Evolutionary conservation across 2,329 filamentous ascomycete genomes (phyloP).

Genomic region (Fusarium dimerum): DNA sequence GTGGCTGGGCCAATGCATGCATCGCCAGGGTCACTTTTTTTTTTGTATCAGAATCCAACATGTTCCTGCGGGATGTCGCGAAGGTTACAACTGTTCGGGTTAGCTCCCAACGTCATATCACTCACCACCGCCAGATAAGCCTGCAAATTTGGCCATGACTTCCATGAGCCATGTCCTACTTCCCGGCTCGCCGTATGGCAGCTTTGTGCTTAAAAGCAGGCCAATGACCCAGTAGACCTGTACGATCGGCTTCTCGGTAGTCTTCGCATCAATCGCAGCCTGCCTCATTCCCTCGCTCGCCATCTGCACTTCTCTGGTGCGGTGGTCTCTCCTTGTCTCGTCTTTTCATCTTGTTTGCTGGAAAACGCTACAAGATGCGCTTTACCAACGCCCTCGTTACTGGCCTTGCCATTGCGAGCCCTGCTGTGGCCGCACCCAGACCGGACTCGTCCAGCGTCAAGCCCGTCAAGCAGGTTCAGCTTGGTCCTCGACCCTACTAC

Average conservation of each 20-base stretch:
- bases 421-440: conserved; percentile 30
- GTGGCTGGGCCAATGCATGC: conserved; percentile 1
- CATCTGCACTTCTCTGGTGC: conserved; percentile 4
- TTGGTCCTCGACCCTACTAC: conserved; percentile 66
- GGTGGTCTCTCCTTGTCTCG: not conserved
- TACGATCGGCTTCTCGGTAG: conserved; percentile 9
- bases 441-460: conserved; percentile 19
- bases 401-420: conserved; percentile 32
- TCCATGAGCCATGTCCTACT: no score
- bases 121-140: no score
- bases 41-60: no score
- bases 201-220: conserved; percentile 20
- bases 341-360: conserved; percentile 9
- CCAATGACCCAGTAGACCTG: conserved; percentile 4
- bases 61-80: no score
- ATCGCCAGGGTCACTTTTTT: no score
- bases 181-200: conserved; percentile 4
- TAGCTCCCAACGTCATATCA: no score
- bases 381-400: conserved; percentile 32
- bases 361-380: conserved; percentile 31
- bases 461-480: conserved; percentile 52
- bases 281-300: conserved; percentile 2
- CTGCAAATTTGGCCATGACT: no score
- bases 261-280: conserved; percentile 12
- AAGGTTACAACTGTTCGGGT: no score